phyloP scores from a whole-genome alignment of 1,284 basidiomycete species.

The Cryptococcus sp. region DNA sequence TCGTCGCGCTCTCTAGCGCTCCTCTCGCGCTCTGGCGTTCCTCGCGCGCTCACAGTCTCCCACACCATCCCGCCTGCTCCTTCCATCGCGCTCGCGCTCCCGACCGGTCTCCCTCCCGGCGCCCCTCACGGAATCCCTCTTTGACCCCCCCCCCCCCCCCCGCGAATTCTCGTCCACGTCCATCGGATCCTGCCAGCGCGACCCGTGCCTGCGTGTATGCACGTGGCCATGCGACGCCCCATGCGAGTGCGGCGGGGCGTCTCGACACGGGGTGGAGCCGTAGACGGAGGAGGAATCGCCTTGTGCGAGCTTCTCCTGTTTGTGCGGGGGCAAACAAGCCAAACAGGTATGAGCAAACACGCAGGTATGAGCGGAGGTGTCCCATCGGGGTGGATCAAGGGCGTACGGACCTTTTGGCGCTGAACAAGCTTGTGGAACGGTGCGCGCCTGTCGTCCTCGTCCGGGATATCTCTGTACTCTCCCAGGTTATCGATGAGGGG shows the following conservation, averaged over 20 bases:
- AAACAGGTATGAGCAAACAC: not conserved
- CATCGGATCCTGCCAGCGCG: slow-evolving; percentile 9
- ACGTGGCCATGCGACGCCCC: slow-evolving; percentile 50
- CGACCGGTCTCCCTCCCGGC: slow-evolving; percentile 25
- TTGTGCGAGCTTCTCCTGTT: slow-evolving; percentile 70
- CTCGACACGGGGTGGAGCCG: slow-evolving; percentile 46
- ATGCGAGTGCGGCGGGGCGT: slow-evolving; percentile 25
- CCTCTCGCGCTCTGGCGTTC: slow-evolving; percentile 10
- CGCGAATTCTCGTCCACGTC: slow-evolving; percentile 36
- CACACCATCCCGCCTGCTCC: slow-evolving; percentile 18
- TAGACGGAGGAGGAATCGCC: slow-evolving; percentile 58
- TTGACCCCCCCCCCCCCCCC: slow-evolving; percentile 21
- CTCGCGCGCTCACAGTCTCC: slow-evolving; percentile 20
- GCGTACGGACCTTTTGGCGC: slow-evolving; percentile 66
- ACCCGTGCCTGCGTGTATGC: slow-evolving; percentile 12
- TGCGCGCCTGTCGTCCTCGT: slow-evolving; percentile 68
- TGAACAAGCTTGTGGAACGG: slow-evolving; percentile 83
- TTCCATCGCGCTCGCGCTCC: slow-evolving; percentile 9
- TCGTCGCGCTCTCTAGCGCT: slow-evolving; percentile 6
- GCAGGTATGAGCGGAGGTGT: no score
- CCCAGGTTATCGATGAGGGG: slow-evolving; percentile 72
- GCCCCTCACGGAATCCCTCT: slow-evolving; percentile 24
- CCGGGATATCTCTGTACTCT: slow-evolving; percentile 75
- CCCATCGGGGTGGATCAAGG: no score
- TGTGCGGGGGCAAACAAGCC: not conserved